Evolutionary conservation across 345 rosid genomes (phyloP), one percentile per base, ranked within the genome.

Genomic region (Physaria fendleri): DNA sequence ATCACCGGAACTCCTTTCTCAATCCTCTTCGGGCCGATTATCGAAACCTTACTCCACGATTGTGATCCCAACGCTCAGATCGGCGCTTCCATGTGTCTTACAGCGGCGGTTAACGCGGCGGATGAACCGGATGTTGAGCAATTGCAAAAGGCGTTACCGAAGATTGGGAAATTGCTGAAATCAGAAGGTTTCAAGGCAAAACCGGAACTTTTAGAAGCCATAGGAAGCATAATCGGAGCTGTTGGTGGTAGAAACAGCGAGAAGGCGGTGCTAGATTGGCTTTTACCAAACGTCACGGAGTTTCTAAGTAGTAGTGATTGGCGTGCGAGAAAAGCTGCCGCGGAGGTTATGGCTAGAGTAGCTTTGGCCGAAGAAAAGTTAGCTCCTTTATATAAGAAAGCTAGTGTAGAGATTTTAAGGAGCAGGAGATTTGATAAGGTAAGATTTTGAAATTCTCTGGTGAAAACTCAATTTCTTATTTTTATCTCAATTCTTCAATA

Each of bases 241-340:
- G 77, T 87, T 1, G 87, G 81, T 1, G 88, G 81, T 1, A 66
- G 73, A 59, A 69, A 73, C 60, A 86, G 57, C 13, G 73, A 69
- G 0, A 77, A 64, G 68, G 71, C 66, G 2, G 74, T 79, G 38
- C 45, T 85, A 45, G 95, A 84, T 44, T 85, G 89, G 87, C 50
- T 86, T 4, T 78, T 93, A 43, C 85, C 89, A 0, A 79, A 81
- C 32, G 71, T 80, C 16, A 57, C 74, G 2, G 97, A 82, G 69
- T 82, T 81, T 23, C 69, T 89, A 75, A 78, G 97, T 41, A 73
- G 72, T 39, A 82, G 81, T 4, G 95, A 88, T 47, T 93, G 99
- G 99, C 71, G 82, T 27, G 78, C 89, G 32, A 86, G 99, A 37
- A 93, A 89, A 71, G 85, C 95, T 0, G 94, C 99, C 1, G 89